phyloP scores from a whole-genome alignment of 2,329 filamentous ascomycete species.

The Chaetomium strumarium region DNA sequence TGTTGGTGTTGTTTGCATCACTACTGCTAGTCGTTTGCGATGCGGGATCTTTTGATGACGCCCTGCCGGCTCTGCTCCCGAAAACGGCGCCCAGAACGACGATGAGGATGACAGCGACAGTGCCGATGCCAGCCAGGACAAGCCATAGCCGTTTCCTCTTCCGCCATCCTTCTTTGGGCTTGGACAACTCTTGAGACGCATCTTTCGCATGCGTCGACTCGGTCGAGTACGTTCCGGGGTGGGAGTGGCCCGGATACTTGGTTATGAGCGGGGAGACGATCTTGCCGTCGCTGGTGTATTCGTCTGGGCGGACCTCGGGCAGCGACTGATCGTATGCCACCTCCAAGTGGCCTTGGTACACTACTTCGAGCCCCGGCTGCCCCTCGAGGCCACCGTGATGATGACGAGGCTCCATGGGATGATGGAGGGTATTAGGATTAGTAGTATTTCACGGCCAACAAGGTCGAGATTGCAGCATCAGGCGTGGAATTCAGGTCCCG shows the following conservation, averaged over 20 bases:
- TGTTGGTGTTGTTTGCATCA: too few species aligned
- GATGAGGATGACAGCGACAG: slow-evolving; percentile 7
- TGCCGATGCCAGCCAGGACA: neutral
- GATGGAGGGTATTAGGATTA: too few species aligned
- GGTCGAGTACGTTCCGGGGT: neutral
- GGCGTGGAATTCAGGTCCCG: too few species aligned
- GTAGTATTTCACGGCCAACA: too few species aligned
- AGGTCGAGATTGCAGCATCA: too few species aligned
- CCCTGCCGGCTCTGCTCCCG: slow-evolving; percentile 7
- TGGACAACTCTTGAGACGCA: neutral
- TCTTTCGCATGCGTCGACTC: neutral
- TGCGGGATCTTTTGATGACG: neutral
- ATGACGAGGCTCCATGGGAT: too few species aligned
- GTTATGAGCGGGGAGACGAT: neutral
- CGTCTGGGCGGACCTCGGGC: neutral
- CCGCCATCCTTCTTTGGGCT: neutral
- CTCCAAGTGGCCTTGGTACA: neutral
- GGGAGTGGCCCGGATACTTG: neutral
- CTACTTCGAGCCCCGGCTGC: slow-evolving; percentile 7
- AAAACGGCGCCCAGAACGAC: slow-evolving; percentile 15
- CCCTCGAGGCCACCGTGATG: too few species aligned
- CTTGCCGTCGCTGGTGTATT: neutral
- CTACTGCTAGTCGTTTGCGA: neutral
- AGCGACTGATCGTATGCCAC: neutral
- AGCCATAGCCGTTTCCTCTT: slow-evolving; percentile 6